Evolutionary conservation across 345 rosid species (phyloP).

Genomic region (Arabidopsis suecica): DNA sequence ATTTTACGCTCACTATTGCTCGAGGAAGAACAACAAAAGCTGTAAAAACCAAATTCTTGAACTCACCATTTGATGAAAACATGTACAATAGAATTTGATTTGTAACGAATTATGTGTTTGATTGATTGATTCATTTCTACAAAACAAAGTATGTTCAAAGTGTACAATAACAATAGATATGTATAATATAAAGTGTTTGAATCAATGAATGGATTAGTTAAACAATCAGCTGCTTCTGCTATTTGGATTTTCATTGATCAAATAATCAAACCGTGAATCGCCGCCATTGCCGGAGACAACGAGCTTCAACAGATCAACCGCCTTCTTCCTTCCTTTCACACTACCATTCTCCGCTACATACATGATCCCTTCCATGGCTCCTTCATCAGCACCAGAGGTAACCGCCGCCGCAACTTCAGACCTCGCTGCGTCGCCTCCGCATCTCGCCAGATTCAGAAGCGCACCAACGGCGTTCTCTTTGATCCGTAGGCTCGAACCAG

Average conservation of each 20-base stretch:
- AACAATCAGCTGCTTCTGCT: conserved; percentile 29
- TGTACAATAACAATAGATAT: conserved; percentile 11
- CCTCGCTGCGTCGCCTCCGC: conserved; percentile 58
- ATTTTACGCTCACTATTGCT: conserved; percentile 64
- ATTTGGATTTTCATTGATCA: conserved; percentile 35
- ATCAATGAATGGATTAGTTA: conserved; percentile 22
- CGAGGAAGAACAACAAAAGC: conserved; percentile 59
- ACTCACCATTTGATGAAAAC: conserved; percentile 1
- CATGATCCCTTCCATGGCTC: conserved; percentile 63
- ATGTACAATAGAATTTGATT: conserved; percentile 1
- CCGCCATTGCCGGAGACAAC: conserved; percentile 43
- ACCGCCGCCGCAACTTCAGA: conserved; percentile 56
- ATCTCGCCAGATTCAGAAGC: conserved; percentile 69
- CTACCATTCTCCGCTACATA: conserved; percentile 67
- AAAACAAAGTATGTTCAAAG: conserved; percentile 36
- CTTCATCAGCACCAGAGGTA: conserved; percentile 46
- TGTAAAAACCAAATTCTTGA: conserved; percentile 29
- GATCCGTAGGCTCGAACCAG: conserved; percentile 65
- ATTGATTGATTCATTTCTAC: conserved; percentile 17
- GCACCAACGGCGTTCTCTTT: conserved; percentile 85
- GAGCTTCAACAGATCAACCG: conserved; percentile 56
- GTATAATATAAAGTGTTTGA: conserved; percentile 13
- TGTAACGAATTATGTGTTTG: conserved; percentile 1
- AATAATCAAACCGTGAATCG: conserved; percentile 44
- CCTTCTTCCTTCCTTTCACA: conserved; percentile 72